Base-by-base conservation (phyloP, 2,329 filamentous ascomycete species). In the Hirsutella rhossiliensis region DNA sequence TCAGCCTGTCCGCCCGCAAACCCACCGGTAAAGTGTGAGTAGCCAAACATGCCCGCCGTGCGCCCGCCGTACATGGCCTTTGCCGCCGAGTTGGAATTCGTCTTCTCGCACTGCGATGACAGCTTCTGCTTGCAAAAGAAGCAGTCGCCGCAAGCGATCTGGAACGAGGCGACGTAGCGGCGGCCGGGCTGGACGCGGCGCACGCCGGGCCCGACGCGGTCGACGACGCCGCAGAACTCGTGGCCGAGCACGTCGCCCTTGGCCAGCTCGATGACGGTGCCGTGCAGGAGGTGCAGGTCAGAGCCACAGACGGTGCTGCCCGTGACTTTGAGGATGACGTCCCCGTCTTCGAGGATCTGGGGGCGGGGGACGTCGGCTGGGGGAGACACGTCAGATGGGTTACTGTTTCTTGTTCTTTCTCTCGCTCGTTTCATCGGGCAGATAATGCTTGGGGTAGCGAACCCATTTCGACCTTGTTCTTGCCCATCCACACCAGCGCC, bases 1-100 rank as follows among this genome's bases (percentile, higher is more conserved):
- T 94, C 88, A 4, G 87, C 84, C 62, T 94, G 88, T 0, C 87
- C 87, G 41, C 88, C 87, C 1, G 87, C 86, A 57, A 90, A 94
- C 0, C 88, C 88, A 7, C 87, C 87, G 0, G 84, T 88, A 57
- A 94, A 86, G 56, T 87, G 82, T 3, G 77, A 80, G 56, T 84
- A 85, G 2, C 82, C 81, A 54, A 85, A 84, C 50, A 85, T 80
- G 17, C 79, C 87, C 1, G 84, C 74, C 4, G 86, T 89, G 42
- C 79, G 73, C 2, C 79, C 78, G 12, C 87, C 87, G 56, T 92
- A 94, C 79, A 94, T 82, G 43, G 73, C 77, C 51, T 84, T 81
- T 50, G 75, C 74, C 38, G 78, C 73, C 0, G 73, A 80, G 59
- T 87, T 92, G 37, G 78, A 67, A 60, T 87, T 92, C 0, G 87